A percentile compares a stretch with the other conserved stretches of the same genome.
Evolutionary conservation across 805 yeast species (phyloP).

Genomic region (Clavispora phyllophila): DNA sequence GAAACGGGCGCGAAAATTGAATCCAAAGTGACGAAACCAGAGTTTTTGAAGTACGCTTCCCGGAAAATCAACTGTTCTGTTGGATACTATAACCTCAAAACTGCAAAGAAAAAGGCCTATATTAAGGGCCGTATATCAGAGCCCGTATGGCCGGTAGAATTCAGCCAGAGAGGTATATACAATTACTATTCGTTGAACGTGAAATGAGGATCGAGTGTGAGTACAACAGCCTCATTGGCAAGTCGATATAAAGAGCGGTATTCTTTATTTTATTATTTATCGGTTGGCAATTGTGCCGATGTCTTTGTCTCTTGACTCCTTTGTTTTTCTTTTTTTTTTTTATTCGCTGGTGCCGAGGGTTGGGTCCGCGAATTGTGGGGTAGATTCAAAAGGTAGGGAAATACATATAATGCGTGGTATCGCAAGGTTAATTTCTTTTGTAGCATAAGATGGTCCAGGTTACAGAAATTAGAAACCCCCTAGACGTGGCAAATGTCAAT

Average conservation of each 20-base stretch:
- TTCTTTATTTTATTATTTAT: background rate
- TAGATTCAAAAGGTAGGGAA: too few relatives aligned
- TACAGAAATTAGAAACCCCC: conserved; percentile 31
- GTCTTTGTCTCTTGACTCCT: background rate
- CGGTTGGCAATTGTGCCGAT: background rate
- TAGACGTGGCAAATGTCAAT: conserved; percentile 22
- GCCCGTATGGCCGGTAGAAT: conserved; percentile 49
- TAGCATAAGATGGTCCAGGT: conserved; percentile 14
- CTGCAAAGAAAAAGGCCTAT: conserved; percentile 27
- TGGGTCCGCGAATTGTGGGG: background rate
- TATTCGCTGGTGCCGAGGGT: background rate
- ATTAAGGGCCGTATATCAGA: conserved; percentile 27
- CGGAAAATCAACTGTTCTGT: conserved; percentile 51
- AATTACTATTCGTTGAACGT: conserved; percentile 53
- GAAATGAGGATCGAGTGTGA: conserved; percentile 15
- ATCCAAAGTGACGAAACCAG: conserved; percentile 41
- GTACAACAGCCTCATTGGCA: background rate
- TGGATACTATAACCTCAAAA: conserved; percentile 42
- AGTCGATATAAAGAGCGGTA: background rate
- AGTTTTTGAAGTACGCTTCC: conserved; percentile 48
- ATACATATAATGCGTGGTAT: background rate
- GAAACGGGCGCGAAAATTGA: conserved; percentile 58
- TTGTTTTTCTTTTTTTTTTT: background rate
- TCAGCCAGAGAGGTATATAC: conserved; percentile 50
- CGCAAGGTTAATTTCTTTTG: background rate